A percentile compares a stretch with the other conserved stretches of the same genome.
Evolutionary conservation across 768 basidiomycete species (phyloP).

Genomic region (Coprinopsis cinerea): DNA sequence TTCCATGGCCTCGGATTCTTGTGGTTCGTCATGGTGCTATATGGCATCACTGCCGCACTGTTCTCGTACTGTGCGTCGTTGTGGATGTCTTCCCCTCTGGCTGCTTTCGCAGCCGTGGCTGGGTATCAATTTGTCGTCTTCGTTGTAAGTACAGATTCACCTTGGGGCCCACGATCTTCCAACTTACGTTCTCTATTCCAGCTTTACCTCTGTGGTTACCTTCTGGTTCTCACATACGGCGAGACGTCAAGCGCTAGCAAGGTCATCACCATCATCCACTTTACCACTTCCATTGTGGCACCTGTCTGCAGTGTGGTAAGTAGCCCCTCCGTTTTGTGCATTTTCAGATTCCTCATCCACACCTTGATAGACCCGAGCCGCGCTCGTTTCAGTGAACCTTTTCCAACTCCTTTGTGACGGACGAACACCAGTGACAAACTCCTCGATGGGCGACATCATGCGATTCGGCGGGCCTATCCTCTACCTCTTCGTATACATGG

Average conservation of each 20-base stretch:
- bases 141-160: conserved; percentile 54
- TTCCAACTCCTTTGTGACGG: conserved; percentile 71
- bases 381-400: conserved; percentile 70
- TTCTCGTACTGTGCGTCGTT: conserved; percentile 66
- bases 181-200: too few relatives aligned
- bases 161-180: too few relatives aligned
- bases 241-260: conserved; percentile 45
- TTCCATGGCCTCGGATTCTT: conserved; percentile 67
- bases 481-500: conserved; percentile 59
- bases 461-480: conserved; percentile 71
- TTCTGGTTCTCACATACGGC: conserved; percentile 70
- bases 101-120: conserved; percentile 67
- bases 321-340: conserved; percentile 11
- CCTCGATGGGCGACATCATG: conserved; percentile 46
- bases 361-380: conserved; percentile 49
- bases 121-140: conserved; percentile 72
- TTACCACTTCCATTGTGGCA: conserved; percentile 58
- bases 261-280: conserved; percentile 64
- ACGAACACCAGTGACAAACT: conserved; percentile 34
- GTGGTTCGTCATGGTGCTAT: conserved; percentile 66
- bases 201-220: conserved; percentile 63
- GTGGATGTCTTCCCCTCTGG: conserved; percentile 56
- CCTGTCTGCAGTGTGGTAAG: conserved; percentile 67
- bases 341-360: conserved; percentile 4
- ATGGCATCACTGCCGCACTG: conserved; percentile 61